phyloP scores from a whole-genome alignment of 2,329 filamentous ascomycete species.

The Calonectria hongkongensis region DNA sequence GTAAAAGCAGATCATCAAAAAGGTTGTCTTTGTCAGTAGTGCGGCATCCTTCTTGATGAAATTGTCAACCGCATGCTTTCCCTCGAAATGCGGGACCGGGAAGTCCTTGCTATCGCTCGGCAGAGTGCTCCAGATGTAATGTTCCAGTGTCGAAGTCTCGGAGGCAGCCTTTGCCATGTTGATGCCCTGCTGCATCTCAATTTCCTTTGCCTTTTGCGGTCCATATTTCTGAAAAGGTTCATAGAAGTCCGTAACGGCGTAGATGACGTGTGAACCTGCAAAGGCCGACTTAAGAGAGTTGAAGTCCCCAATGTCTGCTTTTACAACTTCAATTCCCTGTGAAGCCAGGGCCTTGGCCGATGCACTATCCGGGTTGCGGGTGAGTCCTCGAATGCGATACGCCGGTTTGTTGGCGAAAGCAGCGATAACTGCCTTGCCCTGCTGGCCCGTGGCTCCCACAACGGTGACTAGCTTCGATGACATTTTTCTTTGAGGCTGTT shows the following conservation, averaged over 20 bases:
- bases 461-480: slow-evolving; percentile 7
- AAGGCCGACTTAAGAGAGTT: slow-evolving; percentile 28
- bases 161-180: slow-evolving; percentile 23
- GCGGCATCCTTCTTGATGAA: slow-evolving; percentile 3
- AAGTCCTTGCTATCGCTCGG: slow-evolving; percentile 3
- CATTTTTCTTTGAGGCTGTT: background rate
- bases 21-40: slow-evolving; percentile 10
- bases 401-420: slow-evolving; percentile 14
- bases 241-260: slow-evolving; percentile 27
- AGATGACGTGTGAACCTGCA: slow-evolving; percentile 22
- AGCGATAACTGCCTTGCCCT: slow-evolving; percentile 25
- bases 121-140: slow-evolving; percentile 27
- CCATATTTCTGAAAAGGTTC: slow-evolving; percentile 5
- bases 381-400: slow-evolving; percentile 22
- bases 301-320: slow-evolving; percentile 23
- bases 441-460: slow-evolving; percentile 20
- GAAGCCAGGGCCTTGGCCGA: background rate
- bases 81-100: slow-evolving; percentile 15
- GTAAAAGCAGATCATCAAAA: slow-evolving; percentile 13
- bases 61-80: background rate
- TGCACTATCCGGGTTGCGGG: slow-evolving; percentile 18
- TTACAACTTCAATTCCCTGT: slow-evolving; percentile 26
- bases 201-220: slow-evolving; percentile 10
- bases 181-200: slow-evolving; percentile 6
- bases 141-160: slow-evolving; percentile 11